Evolutionary conservation across 257 asterid genomes (phyloP).

Genomic region (Linderniella brevidens): DNA sequence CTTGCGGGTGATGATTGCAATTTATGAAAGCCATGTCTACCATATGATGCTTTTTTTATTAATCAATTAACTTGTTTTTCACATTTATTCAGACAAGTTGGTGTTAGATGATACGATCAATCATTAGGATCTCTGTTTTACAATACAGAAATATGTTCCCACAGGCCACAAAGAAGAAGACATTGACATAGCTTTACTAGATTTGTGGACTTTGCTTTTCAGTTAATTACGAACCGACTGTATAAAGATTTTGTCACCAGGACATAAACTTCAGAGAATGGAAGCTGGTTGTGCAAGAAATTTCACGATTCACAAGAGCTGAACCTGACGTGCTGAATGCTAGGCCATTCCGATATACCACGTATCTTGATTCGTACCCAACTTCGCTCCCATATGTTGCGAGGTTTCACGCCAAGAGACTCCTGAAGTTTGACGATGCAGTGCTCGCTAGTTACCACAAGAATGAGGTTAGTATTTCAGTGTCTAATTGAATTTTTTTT

Average conservation of each 20-base stretch:
- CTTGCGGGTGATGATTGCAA: no score
- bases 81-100: no score
- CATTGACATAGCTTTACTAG: not conserved
- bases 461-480: constrained; percentile 43
- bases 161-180: no score
- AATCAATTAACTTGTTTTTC: no score
- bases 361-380: constrained; percentile 64
- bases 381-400: constrained; percentile 68
- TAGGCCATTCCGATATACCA: constrained; percentile 73
- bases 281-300: constrained; percentile 87
- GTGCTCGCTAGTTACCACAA: constrained; percentile 74
- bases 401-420: constrained; percentile 88
- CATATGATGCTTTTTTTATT: no score
- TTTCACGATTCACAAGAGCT: constrained; percentile 53
- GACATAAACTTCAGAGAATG: constrained; percentile 93
- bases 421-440: constrained; percentile 80
- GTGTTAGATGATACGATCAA: no score
- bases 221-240: constrained; percentile 11
- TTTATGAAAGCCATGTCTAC: no score
- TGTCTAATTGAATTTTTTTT: no score
- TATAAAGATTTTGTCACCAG: constrained; percentile 25
- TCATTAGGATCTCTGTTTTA: no score
- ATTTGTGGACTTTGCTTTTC: constrained; percentile 14
- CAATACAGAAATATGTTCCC: no score
- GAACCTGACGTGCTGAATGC: constrained; percentile 29